Conservation (phyloP, 202 grass and related monocot genomes). For the Hordeum pubiflorum region DNA sequence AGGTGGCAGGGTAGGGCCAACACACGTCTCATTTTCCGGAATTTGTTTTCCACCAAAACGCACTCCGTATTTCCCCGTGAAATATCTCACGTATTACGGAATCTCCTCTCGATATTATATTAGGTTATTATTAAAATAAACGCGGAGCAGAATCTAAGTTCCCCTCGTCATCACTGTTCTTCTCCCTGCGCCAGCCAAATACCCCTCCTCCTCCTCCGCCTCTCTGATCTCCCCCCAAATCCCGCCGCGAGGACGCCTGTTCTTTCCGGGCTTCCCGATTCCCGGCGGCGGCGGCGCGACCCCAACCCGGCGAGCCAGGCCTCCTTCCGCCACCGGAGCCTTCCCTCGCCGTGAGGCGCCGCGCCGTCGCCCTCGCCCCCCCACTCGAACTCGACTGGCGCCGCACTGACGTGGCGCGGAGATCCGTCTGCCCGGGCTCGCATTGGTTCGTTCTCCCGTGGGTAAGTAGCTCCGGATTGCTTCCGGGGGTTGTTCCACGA, state of each 20-base stretch:
- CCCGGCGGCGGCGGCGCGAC: not conserved
- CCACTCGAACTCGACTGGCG: not conserved
- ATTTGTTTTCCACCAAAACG: not conserved
- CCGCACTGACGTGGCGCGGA: not conserved
- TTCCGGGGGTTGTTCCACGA: not conserved
- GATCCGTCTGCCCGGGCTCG: not conserved
- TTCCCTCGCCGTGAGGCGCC: not conserved
- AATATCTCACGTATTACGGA: not conserved
- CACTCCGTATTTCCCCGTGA: not conserved
- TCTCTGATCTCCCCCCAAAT: not conserved
- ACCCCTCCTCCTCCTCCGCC: not conserved
- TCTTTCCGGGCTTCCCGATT: not conserved
- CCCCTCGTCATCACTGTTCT: not conserved
- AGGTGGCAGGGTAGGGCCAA: too few relatives aligned
- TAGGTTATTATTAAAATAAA: not conserved
- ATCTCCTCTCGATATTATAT: not conserved
- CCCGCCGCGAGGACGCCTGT: not conserved
- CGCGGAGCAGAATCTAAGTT: not conserved
- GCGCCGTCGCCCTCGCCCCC: not conserved
- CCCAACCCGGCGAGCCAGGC: not conserved
- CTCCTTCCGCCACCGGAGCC: not conserved
- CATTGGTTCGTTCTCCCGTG: not conserved
- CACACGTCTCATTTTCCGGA: not conserved
- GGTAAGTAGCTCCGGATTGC: not conserved
- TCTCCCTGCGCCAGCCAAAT: not conserved